Evolutionary conservation across 106 monocot genomes (phyloP), one percentile per base, ranked within the genome.

Genomic region (Chionographis japonica): DNA sequence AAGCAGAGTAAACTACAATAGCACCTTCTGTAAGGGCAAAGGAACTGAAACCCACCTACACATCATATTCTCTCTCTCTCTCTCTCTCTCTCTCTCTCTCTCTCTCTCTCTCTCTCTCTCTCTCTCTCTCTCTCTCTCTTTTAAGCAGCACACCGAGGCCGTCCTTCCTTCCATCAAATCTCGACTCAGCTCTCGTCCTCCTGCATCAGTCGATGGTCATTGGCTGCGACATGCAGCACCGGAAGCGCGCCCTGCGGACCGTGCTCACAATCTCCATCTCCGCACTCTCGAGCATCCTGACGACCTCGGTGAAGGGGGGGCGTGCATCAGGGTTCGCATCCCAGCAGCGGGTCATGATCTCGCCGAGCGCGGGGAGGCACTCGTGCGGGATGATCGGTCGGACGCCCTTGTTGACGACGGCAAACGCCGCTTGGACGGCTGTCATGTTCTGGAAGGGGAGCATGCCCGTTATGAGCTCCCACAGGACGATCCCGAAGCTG

Each of bases 401-500:
- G 37, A 63, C 68, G 40, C 79, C 79, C 52, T 63, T 74, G 62
- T 79, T 79, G 35, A 79, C 79, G 2, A 79, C 78, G 14, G 78
- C 78, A 54, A 71, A 78, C 60, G 78, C 78, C 4, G 78, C 78
- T 59, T 78, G 78, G 12, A 72, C 72, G 36, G 72, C 59, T 41
- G 78, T 78, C 78, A 72, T 78, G 37, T 71, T 71, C 38, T 60
- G 66, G 15, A 78, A 78, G 1, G 78, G 78, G 27, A 78, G 65
- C 65, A 78, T 71, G 46, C 75, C 80, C 20, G 80, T 81, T 18
- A 75, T 81, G 12, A 81, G 75, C 66, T 81, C 80, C 75, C 75
- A 81, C 52, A 81, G 50, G 13, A 75, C 70, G 6, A 80, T 74
- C 4, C 80, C 80, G 53, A 74, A 80, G 64, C 74, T 74, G 40